Base-by-base conservation (phyloP, 257 asterid species). In the Mentha longifolia region DNA sequence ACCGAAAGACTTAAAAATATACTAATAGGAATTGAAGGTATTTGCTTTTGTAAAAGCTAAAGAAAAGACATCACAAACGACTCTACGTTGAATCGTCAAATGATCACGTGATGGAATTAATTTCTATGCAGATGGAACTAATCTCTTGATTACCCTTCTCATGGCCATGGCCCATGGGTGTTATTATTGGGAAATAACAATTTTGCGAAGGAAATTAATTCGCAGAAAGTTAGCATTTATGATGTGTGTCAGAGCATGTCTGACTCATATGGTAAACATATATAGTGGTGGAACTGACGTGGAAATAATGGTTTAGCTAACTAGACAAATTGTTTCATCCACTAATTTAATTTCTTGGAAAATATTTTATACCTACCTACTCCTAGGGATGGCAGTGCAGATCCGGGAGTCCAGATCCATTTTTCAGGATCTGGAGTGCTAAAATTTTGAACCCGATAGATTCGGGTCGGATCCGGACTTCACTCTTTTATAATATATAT, bases 301-400 rank as follows among this genome's bases (percentile, higher is more conserved):
- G 82, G 60, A 66, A 74, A 28, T 62, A 11, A 30, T 68, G 73
- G 19, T 55, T 31, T 19, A 63, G 3, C 58, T 46, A 31, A 57
- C 31, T 35, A 46, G 80, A 65, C 77, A 73, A 77, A 41, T 16
- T 30, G 52, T 56, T 73, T 10, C 43, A 67, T 67, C 80, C 82
- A 70, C 75, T 60, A 66, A 25, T 11, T 69, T 69, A 11, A n/a
- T n/a, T n/a, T n/a, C n/a, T 61, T 58, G 7, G 5, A 58, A 50
- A 14, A 55, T 65, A 25, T 8, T 33, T 19, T 28, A 33, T 4
- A 49, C 46, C 54, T 33, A 42, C 65, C 61, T 19, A n/a, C n/a
- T n/a, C n/a, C n/a, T n/a, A n/a, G n/a, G n/a, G n/a, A n/a, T n/a
- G n/a, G n/a, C n/a, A n/a, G n/a, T n/a, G n/a, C n/a, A n/a, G n/a